A percentile compares a stretch with the other conserved stretches of the same genome.
Conservation (phyloP, 2,329 filamentous ascomycete genomes). For the Eutypella sp. region DNA sequence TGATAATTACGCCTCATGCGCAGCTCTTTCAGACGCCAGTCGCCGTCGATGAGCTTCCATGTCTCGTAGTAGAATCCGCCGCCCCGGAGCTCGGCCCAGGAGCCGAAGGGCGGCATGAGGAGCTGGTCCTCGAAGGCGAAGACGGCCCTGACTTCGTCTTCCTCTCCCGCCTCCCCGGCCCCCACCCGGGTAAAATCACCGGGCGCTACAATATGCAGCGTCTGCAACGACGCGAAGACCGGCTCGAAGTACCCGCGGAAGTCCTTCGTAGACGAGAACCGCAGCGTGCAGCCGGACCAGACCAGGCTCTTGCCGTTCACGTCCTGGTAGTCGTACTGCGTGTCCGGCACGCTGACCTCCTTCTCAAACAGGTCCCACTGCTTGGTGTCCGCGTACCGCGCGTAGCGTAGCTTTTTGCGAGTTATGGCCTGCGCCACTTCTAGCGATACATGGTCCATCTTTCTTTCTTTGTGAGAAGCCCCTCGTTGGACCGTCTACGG, state of each 20-base stretch:
- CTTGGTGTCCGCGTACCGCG: conserved; percentile 21
- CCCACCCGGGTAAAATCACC: conserved; percentile 21
- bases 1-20: background rate
- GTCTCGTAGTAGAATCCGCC: background rate
- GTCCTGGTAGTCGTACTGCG: conserved; percentile 14
- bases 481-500: no score
- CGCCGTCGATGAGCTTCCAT: background rate
- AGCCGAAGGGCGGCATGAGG: background rate
- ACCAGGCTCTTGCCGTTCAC: conserved; percentile 6
- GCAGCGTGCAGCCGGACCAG: background rate
- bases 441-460: conserved; percentile 16
- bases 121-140: background rate
- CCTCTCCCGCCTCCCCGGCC: conserved; percentile 3
- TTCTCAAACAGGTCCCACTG: conserved; percentile 18
- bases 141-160: background rate
- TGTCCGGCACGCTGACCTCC: conserved; percentile 18
- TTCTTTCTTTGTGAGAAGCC: no score
- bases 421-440: conserved; percentile 20
- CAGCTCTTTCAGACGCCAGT: background rate
- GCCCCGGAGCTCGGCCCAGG: background rate
- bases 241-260: conserved; percentile 14
- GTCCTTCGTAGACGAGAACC: conserved; percentile 8
- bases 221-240: conserved; percentile 15
- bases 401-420: conserved; percentile 22
- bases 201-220: conserved; percentile 17